These are phyloP conservation scores for Diatrype stigma DNA, from an alignment of 2,329 filamentous ascomycete species.

Conservation along the genomic window DNA sequence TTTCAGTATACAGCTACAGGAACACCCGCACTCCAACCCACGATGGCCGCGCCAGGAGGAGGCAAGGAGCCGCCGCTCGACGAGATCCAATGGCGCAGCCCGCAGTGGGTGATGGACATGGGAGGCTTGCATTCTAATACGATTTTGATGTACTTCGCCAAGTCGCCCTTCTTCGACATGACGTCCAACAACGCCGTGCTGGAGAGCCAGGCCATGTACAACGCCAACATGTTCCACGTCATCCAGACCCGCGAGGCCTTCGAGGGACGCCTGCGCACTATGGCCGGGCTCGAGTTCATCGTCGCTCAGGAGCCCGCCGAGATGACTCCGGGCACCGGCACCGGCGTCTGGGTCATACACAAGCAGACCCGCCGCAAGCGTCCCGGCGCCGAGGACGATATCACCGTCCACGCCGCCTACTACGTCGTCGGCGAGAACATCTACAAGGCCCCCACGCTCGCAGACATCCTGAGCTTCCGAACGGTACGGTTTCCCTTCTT, in stretches of 20 bases:
- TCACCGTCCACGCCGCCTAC: conserved; percentile 56
- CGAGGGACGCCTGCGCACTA: conserved; percentile 57
- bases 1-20: too few species aligned
- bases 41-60: conserved; percentile 13
- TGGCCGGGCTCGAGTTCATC: conserved; percentile 64
- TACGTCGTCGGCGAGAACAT: conserved; percentile 64
- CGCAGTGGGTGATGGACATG: conserved; percentile 44
- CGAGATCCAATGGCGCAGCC: conserved; percentile 63
- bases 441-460: conserved; percentile 60
- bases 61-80: conserved; percentile 45
- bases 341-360: conserved; percentile 65
- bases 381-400: conserved; percentile 51
- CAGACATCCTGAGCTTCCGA: conserved; percentile 55
- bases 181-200: conserved; percentile 65
- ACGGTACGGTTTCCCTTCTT: conserved; percentile 40
- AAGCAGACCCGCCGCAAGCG: conserved; percentile 62
- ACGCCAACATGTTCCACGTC: conserved; percentile 52
- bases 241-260: conserved; percentile 60
- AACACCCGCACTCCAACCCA: neutral
- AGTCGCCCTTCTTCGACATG: conserved; percentile 64
- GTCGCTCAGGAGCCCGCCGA: conserved; percentile 63
- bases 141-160: conserved; percentile 64
- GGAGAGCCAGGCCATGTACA: conserved; percentile 58
- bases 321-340: conserved; percentile 55
- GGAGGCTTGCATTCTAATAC: conserved; percentile 61